Evolutionary conservation across 2,329 filamentous ascomycete genomes (phyloP).

Genomic region (Plenodomus biglobosus): DNA sequence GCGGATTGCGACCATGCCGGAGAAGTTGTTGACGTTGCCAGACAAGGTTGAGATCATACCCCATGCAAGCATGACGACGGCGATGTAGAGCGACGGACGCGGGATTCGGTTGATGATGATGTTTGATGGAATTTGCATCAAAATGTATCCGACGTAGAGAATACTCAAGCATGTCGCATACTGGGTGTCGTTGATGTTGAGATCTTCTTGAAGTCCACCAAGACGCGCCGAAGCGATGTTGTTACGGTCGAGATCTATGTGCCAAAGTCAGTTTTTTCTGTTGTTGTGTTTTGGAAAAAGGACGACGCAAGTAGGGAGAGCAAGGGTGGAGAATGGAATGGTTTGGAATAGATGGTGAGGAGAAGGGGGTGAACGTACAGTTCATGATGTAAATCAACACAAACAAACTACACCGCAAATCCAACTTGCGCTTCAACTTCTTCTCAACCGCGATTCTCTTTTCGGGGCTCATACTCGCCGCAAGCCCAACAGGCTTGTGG

Average conservation of each 20-base stretch:
- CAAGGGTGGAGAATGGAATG: neutral
- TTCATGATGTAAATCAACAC: conserved; percentile 45
- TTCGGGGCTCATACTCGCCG: conserved; percentile 34
- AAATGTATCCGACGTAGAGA: conserved; percentile 24
- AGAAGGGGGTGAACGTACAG: conserved; percentile 23
- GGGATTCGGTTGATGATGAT: conserved; percentile 47
- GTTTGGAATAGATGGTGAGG: neutral
- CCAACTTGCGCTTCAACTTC: conserved; percentile 39
- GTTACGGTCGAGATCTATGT: conserved; percentile 25
- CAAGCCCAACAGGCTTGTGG: conserved; percentile 13
- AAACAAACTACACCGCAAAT: conserved; percentile 36
- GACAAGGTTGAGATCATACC: conserved; percentile 44
- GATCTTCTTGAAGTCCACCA: conserved; percentile 36
- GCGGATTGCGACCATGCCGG: conserved; percentile 42
- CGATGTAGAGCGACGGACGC: conserved; percentile 41
- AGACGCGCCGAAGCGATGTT: conserved; percentile 41
- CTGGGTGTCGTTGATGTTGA: conserved; percentile 33
- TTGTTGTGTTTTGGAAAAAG: neutral
- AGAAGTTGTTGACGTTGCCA: conserved; percentile 36
- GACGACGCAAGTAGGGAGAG: neutral
- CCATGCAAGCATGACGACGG: conserved; percentile 44
- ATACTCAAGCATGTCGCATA: conserved; percentile 41
- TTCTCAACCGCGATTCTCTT: conserved; percentile 36
- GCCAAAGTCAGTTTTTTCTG: neutral
- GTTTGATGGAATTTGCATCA: conserved; percentile 46